Evolutionary conservation across 805 yeast species (phyloP).

Genomic region (Torulaspora maleeae): DNA sequence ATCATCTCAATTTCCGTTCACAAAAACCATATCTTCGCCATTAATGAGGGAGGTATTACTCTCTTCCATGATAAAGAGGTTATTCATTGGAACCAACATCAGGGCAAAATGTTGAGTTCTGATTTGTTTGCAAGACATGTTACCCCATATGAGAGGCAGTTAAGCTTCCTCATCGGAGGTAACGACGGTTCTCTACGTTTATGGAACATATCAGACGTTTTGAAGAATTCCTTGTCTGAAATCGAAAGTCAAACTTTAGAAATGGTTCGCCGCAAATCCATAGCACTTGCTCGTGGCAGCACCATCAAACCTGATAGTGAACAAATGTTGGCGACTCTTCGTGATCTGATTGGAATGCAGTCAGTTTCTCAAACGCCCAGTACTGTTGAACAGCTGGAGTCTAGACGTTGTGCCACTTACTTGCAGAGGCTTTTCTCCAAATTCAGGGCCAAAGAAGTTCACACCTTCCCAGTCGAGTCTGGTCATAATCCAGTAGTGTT

Average conservation of each 20-base stretch:
- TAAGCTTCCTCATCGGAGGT: slow-evolving; percentile 63
- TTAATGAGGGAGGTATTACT: slow-evolving; percentile 42
- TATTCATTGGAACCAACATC: slow-evolving; percentile 48
- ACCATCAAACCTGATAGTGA: slow-evolving; percentile 45
- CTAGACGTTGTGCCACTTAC: slow-evolving; percentile 80
- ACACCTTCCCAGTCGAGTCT: slow-evolving; percentile 64
- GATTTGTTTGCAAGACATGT: slow-evolving; percentile 41
- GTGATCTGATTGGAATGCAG: slow-evolving; percentile 58
- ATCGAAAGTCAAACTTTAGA: background rate
- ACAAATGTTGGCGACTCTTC: slow-evolving; percentile 56
- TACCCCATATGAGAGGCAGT: slow-evolving; percentile 26
- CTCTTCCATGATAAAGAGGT: slow-evolving; percentile 43
- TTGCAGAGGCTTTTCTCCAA: slow-evolving; percentile 56
- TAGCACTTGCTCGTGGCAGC: slow-evolving; percentile 7
- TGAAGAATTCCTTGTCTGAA: slow-evolving; percentile 7
- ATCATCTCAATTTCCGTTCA: slow-evolving; percentile 46
- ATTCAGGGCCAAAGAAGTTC: slow-evolving; percentile 65
- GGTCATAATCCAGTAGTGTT: slow-evolving; percentile 79
- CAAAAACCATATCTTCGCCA: slow-evolving; percentile 32
- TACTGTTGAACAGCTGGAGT: slow-evolving; percentile 53
- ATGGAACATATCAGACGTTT: slow-evolving; percentile 49
- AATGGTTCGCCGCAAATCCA: background rate
- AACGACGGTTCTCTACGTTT: slow-evolving; percentile 61
- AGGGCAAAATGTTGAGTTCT: slow-evolving; percentile 55
- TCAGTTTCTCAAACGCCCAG: slow-evolving; percentile 76